These are phyloP conservation scores for Aspergillus spinulosporus DNA, from an alignment of 2,329 filamentous ascomycete species.

Conservation along the genomic window DNA sequence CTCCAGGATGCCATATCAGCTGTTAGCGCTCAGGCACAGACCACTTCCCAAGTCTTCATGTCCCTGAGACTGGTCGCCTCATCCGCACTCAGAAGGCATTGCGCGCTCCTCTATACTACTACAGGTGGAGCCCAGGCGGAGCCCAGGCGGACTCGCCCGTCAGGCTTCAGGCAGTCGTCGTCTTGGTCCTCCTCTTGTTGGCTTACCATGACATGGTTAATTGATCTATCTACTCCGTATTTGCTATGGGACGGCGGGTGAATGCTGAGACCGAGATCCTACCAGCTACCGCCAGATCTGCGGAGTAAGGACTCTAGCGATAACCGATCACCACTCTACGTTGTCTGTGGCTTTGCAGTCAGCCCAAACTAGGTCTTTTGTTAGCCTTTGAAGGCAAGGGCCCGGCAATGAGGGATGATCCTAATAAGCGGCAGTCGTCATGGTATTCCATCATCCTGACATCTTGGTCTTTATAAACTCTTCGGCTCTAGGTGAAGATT, in stretches of 20 bases:
- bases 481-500: too few relatives aligned
- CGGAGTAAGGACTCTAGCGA: too few relatives aligned
- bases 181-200: not conserved
- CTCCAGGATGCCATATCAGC: slow-evolving; percentile 4
- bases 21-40: slow-evolving; percentile 15
- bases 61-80: slow-evolving; percentile 25
- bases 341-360: slow-evolving; percentile 12
- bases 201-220: not conserved
- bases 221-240: not conserved
- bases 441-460: too few relatives aligned
- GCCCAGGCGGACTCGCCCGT: not conserved
- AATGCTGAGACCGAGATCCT: not conserved
- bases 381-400: not conserved
- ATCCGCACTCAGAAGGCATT: slow-evolving; percentile 18
- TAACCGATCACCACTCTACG: not conserved
- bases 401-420: too few relatives aligned
- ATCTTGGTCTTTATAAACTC: too few relatives aligned
- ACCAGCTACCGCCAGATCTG: not conserved
- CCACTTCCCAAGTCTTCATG: slow-evolving; percentile 15
- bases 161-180: not conserved
- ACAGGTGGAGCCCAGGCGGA: slow-evolving; percentile 12
- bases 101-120: not conserved
- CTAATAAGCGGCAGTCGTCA: too few relatives aligned
- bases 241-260: not conserved
- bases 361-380: not conserved